phyloP scores from a whole-genome alignment of 169 alveolate species.

The Plasmodium relictum region DNA sequence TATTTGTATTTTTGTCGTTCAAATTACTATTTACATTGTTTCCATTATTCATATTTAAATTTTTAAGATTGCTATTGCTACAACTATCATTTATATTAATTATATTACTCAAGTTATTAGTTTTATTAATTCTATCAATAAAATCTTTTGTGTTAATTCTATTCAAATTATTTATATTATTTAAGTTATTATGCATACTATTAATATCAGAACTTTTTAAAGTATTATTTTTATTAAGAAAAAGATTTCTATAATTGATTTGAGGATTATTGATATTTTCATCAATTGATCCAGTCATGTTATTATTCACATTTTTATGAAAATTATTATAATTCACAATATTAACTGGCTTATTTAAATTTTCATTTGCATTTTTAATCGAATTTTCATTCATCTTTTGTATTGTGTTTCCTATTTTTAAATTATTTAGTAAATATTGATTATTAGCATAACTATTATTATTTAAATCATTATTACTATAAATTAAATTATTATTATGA shows the following conservation, averaged over 20 bases:
- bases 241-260: background rate
- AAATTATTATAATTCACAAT: background rate
- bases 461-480: background rate
- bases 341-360: background rate
- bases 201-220: background rate
- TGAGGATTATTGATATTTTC: background rate
- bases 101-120: background rate
- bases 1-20: slow-evolving; percentile 3
- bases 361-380: background rate
- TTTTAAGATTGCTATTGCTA: no score
- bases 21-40: background rate
- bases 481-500: background rate
- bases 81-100: background rate
- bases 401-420: background rate
- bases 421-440: background rate
- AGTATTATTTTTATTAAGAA: background rate
- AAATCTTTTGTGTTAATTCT: background rate
- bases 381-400: background rate
- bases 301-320: background rate
- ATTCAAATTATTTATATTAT: background rate
- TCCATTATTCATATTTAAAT: background rate
- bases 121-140: background rate
- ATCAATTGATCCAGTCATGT: background rate
- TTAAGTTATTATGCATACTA: background rate
- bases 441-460: background rate